phyloP scores from a whole-genome alignment of 1,284 basidiomycete species.

The Tylopilus sp. region DNA sequence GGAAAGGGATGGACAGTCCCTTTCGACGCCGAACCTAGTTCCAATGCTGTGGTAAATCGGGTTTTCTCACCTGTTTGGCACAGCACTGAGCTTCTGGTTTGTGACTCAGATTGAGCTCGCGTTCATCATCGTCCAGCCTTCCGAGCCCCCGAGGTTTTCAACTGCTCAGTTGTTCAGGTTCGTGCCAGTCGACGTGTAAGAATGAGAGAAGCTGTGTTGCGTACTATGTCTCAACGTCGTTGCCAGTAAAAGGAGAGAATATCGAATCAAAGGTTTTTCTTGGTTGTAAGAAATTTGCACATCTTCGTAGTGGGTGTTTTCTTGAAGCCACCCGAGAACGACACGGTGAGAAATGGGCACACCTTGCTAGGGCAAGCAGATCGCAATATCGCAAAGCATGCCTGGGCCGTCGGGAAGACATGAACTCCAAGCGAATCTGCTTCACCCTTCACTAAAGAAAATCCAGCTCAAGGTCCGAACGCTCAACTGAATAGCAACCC shows the following conservation, averaged over 20 bases:
- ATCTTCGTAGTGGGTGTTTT: neutral
- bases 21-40: too few relatives aligned
- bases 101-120: neutral
- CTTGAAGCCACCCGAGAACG: neutral
- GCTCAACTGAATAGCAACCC: too few relatives aligned
- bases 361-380: too few relatives aligned
- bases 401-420: too few relatives aligned
- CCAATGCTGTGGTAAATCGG: neutral
- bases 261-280: neutral
- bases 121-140: fast-evolving
- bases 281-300: neutral
- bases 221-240: neutral
- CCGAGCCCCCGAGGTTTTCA: neutral
- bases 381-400: neutral
- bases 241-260: neutral
- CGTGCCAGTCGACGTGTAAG: neutral
- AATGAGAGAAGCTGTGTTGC: too few relatives aligned
- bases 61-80: neutral
- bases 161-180: neutral
- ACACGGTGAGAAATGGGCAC: neutral
- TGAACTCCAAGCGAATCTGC: too few relatives aligned
- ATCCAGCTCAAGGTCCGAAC: too few relatives aligned
- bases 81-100: neutral
- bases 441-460: too few relatives aligned
- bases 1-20: neutral